Evolutionary conservation across 306 rosid species (phyloP).

Genomic region (Morella rubra): DNA sequence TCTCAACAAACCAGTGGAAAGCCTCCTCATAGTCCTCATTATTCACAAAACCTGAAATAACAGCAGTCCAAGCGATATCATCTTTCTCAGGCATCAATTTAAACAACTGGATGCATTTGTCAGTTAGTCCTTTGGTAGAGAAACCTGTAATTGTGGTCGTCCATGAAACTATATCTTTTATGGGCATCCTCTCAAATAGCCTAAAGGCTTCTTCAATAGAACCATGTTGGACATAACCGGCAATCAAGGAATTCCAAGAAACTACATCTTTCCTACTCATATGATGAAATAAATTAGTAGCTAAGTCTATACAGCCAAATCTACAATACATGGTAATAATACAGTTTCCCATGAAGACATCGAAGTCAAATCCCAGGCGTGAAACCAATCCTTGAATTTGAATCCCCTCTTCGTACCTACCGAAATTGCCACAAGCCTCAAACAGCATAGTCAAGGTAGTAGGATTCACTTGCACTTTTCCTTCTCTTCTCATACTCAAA

Average conservation of each 20-base stretch:
- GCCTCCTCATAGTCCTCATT: conserved; percentile 61
- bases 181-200: conserved; percentile 58
- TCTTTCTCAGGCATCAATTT: conserved; percentile 63
- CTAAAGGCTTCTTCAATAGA: conserved; percentile 53
- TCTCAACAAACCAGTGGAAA: conserved; percentile 58
- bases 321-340: conserved; percentile 66
- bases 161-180: conserved; percentile 72
- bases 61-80: conserved; percentile 76
- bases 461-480: conserved; percentile 59
- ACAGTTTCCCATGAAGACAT: conserved; percentile 57
- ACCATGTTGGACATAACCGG: conserved; percentile 56
- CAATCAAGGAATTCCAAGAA: conserved; percentile 79
- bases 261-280: conserved; percentile 50
- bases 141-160: conserved; percentile 70
- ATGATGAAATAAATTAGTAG: conserved; percentile 45
- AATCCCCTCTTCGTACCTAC: conserved; percentile 57
- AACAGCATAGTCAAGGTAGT: conserved; percentile 60
- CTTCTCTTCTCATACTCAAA: conserved; percentile 61
- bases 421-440: conserved; percentile 59
- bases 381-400: conserved; percentile 65
- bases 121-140: conserved; percentile 48
- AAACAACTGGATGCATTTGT: conserved; percentile 55
- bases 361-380: conserved; percentile 59
- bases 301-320: conserved; percentile 44
- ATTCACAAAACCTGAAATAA: conserved; percentile 74